phyloP scores from a whole-genome alignment of 192 early-diverging fungal genomes.

The Entophlyctis helioformis region DNA sequence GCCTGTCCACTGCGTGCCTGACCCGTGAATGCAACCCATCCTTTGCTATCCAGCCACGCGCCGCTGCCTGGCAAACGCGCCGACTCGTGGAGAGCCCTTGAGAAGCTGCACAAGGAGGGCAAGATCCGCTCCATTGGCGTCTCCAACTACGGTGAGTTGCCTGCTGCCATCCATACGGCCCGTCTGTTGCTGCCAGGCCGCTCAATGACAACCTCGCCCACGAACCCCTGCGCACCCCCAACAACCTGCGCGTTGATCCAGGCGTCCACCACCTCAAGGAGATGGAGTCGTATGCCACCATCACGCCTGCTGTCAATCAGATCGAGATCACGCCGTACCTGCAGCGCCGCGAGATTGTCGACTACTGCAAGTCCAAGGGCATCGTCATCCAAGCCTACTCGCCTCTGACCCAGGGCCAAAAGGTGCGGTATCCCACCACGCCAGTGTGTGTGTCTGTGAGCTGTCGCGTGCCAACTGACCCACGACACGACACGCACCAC shows the following conservation, averaged over 20 bases:
- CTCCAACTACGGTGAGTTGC: slow-evolving; percentile 66
- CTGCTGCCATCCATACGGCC: slow-evolving; percentile 9
- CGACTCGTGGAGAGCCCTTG: slow-evolving; percentile 69
- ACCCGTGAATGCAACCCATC: too few species aligned
- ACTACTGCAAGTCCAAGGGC: slow-evolving; percentile 53
- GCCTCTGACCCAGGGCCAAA: slow-evolving; percentile 28
- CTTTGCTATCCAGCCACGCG: too few species aligned
- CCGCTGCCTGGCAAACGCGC: neutral
- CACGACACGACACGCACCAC: neutral
- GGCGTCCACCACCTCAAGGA: slow-evolving; percentile 23
- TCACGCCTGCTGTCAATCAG: slow-evolving; percentile 6
- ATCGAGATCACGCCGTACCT: slow-evolving; percentile 62
- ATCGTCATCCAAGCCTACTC: slow-evolving; percentile 69
- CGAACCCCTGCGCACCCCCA: too few species aligned
- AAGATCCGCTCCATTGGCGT: slow-evolving; percentile 71
- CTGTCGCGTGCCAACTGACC: too few species aligned
- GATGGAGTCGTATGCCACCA: slow-evolving; percentile 29
- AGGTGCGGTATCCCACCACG: too few species aligned
- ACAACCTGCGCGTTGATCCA: too few species aligned
- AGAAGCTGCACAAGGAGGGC: slow-evolving; percentile 49
- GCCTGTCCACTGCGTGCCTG: too few species aligned
- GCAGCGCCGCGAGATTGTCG: slow-evolving; percentile 52
- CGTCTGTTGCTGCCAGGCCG: too few species aligned
- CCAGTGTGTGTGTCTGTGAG: too few species aligned
- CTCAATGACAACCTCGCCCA: too few species aligned